A percentile compares a stretch with the other conserved stretches of the same genome.
Evolutionary conservation across 768 basidiomycete genomes (phyloP).

Genomic region (Mrakia gelida): DNA sequence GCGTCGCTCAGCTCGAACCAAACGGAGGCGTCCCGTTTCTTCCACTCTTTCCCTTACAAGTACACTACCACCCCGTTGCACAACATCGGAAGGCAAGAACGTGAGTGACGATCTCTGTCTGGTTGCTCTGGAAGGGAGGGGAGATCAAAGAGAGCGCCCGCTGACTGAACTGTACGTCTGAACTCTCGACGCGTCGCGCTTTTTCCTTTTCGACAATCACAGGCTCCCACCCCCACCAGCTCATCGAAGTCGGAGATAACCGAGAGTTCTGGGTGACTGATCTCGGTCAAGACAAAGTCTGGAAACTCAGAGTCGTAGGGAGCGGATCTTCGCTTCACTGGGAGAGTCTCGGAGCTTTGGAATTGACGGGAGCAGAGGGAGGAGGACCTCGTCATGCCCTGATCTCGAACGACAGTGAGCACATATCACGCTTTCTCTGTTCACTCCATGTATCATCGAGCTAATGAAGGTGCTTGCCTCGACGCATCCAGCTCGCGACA

Average conservation of each 20-base stretch:
- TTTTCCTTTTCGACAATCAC: constrained; percentile 1
- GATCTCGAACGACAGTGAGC: constrained; percentile 20
- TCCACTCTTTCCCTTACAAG: neutral
- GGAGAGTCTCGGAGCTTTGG: constrained; percentile 16
- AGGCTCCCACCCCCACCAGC: constrained; percentile 23
- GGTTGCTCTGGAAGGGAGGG: too few relatives aligned
- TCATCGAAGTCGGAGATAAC: constrained; percentile 17
- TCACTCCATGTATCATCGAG: too few relatives aligned
- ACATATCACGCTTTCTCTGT: too few relatives aligned
- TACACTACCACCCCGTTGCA: neutral
- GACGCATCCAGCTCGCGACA: neutral
- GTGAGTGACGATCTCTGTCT: neutral
- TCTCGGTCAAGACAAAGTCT: constrained; percentile 26
- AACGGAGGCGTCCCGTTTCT: neutral
- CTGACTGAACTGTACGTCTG: neutral
- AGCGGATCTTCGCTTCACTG: neutral
- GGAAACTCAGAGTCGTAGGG: constrained; percentile 10
- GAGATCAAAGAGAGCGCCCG: neutral
- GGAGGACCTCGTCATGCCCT: constrained; percentile 30
- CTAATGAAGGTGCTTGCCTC: too few relatives aligned
- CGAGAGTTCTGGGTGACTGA: constrained; percentile 29
- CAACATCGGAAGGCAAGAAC: neutral
- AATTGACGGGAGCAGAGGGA: constrained; percentile 25
- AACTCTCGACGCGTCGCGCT: neutral
- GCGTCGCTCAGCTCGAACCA: neutral